Evolutionary conservation across 495 filamentous ascomycete species (phyloP).

Genomic region (Mytilinidion resinicola): DNA sequence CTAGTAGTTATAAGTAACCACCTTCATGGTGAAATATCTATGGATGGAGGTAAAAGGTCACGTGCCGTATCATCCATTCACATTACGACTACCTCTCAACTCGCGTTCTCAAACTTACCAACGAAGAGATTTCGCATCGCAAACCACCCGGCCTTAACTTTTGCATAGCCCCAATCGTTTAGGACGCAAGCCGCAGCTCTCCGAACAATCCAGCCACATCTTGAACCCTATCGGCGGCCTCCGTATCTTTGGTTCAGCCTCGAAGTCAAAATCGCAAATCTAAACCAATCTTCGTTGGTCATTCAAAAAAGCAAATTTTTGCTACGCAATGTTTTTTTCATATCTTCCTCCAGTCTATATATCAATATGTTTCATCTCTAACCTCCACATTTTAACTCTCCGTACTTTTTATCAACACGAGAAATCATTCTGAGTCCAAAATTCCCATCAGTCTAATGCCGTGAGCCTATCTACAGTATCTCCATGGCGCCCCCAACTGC

Average conservation of each 20-base stretch:
- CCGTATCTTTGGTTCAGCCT: background rate
- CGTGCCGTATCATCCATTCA: background rate
- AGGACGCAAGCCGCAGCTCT: background rate
- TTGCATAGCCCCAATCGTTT: background rate
- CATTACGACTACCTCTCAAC: background rate
- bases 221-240: background rate
- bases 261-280: too few relatives aligned
- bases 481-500: background rate
- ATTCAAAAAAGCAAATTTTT: background rate
- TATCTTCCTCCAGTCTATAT: background rate
- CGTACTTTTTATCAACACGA: background rate
- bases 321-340: background rate
- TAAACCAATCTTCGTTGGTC: too few relatives aligned
- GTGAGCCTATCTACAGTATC: background rate
- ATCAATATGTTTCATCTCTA: background rate
- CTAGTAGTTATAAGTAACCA: too few relatives aligned
- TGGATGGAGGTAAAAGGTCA: too few relatives aligned
- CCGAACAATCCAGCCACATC: background rate
- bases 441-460: background rate
- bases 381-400: background rate
- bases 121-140: background rate
- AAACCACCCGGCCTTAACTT: background rate
- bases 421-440: background rate
- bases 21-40: too few relatives aligned
- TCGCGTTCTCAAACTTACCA: background rate